Evolutionary conservation across 2,329 filamentous ascomycete species (phyloP), one percentile per base, ranked within the genome.

Genomic region (Fusarium agapanthi): DNA sequence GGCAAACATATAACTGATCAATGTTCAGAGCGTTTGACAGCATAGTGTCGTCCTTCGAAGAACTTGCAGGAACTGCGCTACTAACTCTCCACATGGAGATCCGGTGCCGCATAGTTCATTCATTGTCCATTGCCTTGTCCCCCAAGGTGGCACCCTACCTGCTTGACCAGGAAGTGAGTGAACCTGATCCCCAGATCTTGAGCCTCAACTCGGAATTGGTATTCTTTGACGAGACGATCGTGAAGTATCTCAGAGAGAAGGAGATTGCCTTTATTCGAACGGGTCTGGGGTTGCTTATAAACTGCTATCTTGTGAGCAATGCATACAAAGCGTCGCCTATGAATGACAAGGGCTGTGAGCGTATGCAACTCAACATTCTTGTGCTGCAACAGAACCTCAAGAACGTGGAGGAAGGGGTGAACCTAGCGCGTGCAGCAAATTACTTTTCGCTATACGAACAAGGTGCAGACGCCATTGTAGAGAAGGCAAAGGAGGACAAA

Each of bases 301-400:
- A 97, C 80, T 86, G 87, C 14, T 93, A 92, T 78, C 90, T 98
- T 6, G 90, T 98, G 41, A 85, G 90, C 67, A 93, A 93, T 71
- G 90, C 91, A 4, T 84, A 87, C 24, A 88, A 89, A 78, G 92
- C 95, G 48, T 90, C 91, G 55, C 91, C 92, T 13, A 95, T 99
- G 91, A 98, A 99, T 80, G 85, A 84, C 41, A 89, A 92, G 76
- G 96, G 96, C 45, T 93, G 92, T 67, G 90, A 91, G n/a, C 89
- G 95, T 41, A 95, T 99, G 89, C 92, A 95, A 80, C 89, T 98
- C 77, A 97, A 99, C 80, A 94, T 98, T 54, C 88, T 98, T 30
- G 96, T 99, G 44, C 86, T 99, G 57, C 95, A 98, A 83, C 96
- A 99, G 80, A 98, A 97, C 77, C 89, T 99, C 61, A 97, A 97